A percentile compares a stretch with the other conserved stretches of the same genome.
Evolutionary conservation across 2,329 filamentous ascomycete genomes (phyloP).

Genomic region (Colletotrichum agaves): DNA sequence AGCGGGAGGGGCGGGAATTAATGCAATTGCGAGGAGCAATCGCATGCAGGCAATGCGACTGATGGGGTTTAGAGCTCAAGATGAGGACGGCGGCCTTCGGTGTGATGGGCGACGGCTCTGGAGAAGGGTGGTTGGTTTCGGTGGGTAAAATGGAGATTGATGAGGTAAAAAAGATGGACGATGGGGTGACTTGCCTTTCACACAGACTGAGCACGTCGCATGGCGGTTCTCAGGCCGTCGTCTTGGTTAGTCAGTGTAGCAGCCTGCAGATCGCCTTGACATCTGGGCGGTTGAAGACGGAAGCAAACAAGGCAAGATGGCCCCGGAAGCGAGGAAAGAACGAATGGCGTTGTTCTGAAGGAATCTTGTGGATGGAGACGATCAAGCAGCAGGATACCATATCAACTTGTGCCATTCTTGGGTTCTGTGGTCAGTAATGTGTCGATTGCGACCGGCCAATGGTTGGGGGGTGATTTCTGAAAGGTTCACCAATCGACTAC

Average conservation of each 20-base stretch:
- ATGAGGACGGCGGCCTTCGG: conserved; percentile 1
- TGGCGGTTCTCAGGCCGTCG: no score
- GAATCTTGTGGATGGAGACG: no score
- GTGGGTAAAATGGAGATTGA: conserved; percentile 18
- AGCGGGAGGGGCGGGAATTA: background rate
- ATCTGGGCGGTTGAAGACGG: background rate
- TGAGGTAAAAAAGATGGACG: conserved; percentile 19
- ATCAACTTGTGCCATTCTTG: no score
- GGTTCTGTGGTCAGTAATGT: no score
- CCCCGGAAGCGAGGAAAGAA: no score
- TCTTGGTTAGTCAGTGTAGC: no score
- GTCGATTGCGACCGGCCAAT: background rate
- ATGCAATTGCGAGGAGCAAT: conserved; percentile 2
- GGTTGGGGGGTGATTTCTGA: background rate
- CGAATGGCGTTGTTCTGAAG: no score
- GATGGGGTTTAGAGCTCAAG: background rate
- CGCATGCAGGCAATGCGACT: conserved; percentile 16
- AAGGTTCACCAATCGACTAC: background rate
- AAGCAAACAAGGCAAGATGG: background rate
- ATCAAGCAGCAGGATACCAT: no score
- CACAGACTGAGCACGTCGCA: background rate
- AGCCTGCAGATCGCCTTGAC: no score
- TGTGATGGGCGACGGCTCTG: background rate
- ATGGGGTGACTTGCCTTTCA: background rate
- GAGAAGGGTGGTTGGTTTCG: conserved; percentile 19